Evolutionary conservation across 495 filamentous ascomycete species (phyloP).

Genomic region (Penicillium roqueforti): DNA sequence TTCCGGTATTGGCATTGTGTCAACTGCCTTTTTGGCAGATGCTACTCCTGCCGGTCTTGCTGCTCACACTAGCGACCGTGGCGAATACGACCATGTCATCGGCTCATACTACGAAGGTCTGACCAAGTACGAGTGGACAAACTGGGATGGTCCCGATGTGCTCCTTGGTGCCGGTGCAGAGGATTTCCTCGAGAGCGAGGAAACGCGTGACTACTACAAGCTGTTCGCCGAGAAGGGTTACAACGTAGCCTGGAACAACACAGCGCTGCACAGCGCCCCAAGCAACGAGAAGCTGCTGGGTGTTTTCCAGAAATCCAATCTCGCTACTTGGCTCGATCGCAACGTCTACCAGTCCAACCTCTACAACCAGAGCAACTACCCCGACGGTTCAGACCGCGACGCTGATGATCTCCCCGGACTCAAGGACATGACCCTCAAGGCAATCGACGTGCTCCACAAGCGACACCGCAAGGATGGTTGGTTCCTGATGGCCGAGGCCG

Average conservation of each 20-base stretch:
- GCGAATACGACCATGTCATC: conserved; percentile 59
- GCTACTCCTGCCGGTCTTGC: conserved; percentile 67
- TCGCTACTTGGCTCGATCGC: conserved; percentile 69
- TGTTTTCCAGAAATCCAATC: conserved; percentile 61
- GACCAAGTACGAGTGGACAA: conserved; percentile 62
- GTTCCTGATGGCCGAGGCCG: conserved; percentile 74
- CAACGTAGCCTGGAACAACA: conserved; percentile 62
- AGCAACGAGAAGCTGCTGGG: conserved; percentile 58
- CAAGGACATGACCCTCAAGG: conserved; percentile 79
- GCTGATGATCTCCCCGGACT: conserved; percentile 67
- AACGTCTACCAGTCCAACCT: conserved; percentile 66
- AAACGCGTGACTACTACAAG: conserved; percentile 59
- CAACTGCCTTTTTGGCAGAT: conserved; percentile 67
- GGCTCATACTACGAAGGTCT: conserved; percentile 56
- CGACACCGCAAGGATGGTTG: conserved; percentile 63
- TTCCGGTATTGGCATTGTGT: conserved; percentile 54
- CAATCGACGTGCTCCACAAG: conserved; percentile 62
- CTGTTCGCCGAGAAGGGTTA: conserved; percentile 64
- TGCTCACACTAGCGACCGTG: conserved; percentile 60
- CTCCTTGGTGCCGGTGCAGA: conserved; percentile 71
- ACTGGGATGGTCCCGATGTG: conserved; percentile 62
- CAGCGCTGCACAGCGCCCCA: conserved; percentile 48
- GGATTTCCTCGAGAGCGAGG: conserved; percentile 51
- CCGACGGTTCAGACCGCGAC: conserved; percentile 51
- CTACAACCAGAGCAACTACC: conserved; percentile 54